Conservation (phyloP, 2,329 filamentous ascomycete species). For the Fusarium luffae region DNA sequence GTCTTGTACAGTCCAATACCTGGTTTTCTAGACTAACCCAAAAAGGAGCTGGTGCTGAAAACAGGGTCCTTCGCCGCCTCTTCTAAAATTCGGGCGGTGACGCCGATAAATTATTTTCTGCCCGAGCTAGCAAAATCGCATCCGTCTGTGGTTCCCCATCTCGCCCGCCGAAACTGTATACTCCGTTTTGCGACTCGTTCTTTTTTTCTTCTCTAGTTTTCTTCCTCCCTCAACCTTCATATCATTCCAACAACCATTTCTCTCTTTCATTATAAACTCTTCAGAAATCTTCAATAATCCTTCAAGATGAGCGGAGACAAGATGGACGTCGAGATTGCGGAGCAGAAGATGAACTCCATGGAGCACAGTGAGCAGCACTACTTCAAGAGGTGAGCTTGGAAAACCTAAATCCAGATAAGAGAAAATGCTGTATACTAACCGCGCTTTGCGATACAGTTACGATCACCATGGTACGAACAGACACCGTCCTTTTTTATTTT, state of each 20-base stretch:
- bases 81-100: conserved; percentile 44
- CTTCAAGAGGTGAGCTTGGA: conserved; percentile 84
- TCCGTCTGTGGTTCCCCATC: conserved; percentile 32
- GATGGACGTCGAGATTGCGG: conserved; percentile 70
- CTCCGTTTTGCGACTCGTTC: conserved; percentile 34
- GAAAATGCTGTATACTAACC: conserved; percentile 51
- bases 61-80: conserved; percentile 29
- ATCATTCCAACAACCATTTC: not conserved
- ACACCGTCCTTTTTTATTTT: conserved; percentile 46
- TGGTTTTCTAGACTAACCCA: conserved; percentile 12
- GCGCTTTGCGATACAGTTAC: conserved; percentile 70
- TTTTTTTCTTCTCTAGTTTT: conserved; percentile 15
- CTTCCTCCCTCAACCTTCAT: conserved; percentile 11
- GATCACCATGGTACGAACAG: conserved; percentile 86
- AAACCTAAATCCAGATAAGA: not conserved
- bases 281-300: conserved; percentile 4
- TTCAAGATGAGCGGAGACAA: conserved; percentile 60
- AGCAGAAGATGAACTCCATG: conserved; percentile 75
- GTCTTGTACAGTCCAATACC: not conserved
- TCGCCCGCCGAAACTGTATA: conserved; percentile 23
- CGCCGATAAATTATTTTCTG: conserved; percentile 49
- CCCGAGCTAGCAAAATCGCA: conserved; percentile 45
- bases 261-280: conserved; percentile 1
- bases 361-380: conserved; percentile 98
- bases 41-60: conserved; percentile 30